A percentile compares a stretch with the other conserved stretches of the same genome.
These are phyloP conservation scores for Panicum miliaceum DNA, from an alignment of 176 grass and related monocot genomes.

Conservation along the genomic window DNA sequence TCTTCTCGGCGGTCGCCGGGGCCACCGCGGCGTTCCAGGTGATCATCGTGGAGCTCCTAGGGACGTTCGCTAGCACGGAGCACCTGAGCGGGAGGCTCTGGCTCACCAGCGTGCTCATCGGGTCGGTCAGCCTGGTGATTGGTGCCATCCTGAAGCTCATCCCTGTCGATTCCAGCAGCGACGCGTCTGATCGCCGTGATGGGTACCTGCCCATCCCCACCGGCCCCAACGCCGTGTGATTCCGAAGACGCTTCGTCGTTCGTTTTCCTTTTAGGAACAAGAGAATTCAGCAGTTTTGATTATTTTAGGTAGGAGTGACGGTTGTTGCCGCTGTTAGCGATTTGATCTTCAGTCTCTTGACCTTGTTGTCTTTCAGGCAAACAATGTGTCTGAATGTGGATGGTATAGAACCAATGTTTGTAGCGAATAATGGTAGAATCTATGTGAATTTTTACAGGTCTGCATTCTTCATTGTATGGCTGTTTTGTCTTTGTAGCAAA, in stretches of 20 bases:
- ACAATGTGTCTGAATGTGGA: neutral
- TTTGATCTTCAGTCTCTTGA: neutral
- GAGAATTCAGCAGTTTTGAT: neutral
- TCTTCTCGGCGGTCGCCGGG: constrained; percentile 66
- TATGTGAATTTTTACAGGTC: neutral
- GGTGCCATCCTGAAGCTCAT: constrained; percentile 75
- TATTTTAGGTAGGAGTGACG: neutral
- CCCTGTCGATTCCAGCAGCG: constrained; percentile 44
- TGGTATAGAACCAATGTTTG: neutral
- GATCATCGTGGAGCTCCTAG: constrained; percentile 78
- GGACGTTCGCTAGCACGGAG: constrained; percentile 74
- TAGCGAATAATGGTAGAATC: neutral
- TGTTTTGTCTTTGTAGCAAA: neutral
- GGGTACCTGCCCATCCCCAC: constrained; percentile 72
- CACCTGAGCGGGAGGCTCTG: constrained; percentile 64
- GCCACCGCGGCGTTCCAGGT: constrained; percentile 78
- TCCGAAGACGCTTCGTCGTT: neutral
- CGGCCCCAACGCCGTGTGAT: constrained; percentile 69
- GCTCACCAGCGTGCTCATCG: constrained; percentile 69
- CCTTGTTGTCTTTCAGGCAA: neutral
- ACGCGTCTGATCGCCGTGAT: constrained; percentile 25
- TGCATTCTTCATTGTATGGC: neutral
- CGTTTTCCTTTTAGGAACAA: neutral
- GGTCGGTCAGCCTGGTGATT: constrained; percentile 63
- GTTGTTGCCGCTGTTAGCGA: neutral